phyloP scores from a whole-genome alignment of 1,139 yeast species.

The Pichia sp. region DNA sequence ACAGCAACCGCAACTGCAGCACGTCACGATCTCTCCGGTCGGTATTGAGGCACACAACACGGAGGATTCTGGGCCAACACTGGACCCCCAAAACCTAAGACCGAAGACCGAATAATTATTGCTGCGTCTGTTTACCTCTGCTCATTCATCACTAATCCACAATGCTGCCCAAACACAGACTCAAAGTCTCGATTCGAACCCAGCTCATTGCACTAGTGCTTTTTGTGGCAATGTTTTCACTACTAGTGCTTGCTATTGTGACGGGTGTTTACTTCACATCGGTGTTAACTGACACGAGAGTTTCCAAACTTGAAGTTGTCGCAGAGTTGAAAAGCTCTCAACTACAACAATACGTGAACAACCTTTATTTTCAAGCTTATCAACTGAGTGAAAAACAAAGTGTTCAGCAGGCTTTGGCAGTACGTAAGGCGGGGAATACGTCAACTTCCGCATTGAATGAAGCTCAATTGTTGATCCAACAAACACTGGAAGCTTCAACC shows the following conservation, averaged over 20 bases:
- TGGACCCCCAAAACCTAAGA: too few species aligned
- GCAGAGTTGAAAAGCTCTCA: slow-evolving; percentile 80
- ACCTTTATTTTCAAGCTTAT: slow-evolving; percentile 60
- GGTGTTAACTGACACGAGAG: slow-evolving; percentile 54
- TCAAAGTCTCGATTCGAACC: slow-evolving; percentile 49
- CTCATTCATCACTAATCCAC: too few species aligned
- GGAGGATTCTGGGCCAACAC: too few species aligned
- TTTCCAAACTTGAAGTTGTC: slow-evolving; percentile 67
- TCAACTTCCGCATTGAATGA: slow-evolving; percentile 30
- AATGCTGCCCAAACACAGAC: slow-evolving; percentile 21
- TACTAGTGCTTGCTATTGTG: slow-evolving; percentile 67
- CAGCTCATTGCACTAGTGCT: slow-evolving; percentile 80
- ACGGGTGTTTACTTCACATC: slow-evolving; percentile 73
- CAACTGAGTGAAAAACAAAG: slow-evolving; percentile 61
- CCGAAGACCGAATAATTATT: too few species aligned
- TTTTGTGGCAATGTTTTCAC: slow-evolving; percentile 67
- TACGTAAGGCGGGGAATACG: slow-evolving; percentile 68
- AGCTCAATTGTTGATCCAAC: slow-evolving; percentile 45
- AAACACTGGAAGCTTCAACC: slow-evolving; percentile 56
- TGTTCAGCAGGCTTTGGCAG: slow-evolving; percentile 51
- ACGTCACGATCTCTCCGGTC: too few species aligned
- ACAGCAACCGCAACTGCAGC: too few species aligned
- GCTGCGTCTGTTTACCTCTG: too few species aligned
- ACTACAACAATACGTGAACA: slow-evolving; percentile 58
- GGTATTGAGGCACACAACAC: too few species aligned